Base-by-base conservation (phyloP, 176 grass and related monocot genomes). In the Ananas comosus region DNA sequence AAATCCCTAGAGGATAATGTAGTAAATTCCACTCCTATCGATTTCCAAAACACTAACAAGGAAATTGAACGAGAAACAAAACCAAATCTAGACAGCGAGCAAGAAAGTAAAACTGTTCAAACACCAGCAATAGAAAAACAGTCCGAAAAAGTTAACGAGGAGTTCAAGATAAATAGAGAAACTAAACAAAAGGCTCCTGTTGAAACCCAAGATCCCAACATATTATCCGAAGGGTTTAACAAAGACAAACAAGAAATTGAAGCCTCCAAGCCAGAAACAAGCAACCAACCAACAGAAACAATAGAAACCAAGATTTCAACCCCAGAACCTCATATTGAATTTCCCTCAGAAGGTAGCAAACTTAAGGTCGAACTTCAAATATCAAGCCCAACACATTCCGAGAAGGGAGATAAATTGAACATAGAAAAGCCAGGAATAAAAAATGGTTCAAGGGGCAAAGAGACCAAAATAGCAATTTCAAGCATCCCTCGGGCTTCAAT, bases 381-480 rank as follows among this genome's bases (percentile, higher is more conserved):
- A 49, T 76, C 72, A 19, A 76, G 69, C 7, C 48, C 47, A 13
- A 72, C 58, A 13, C 56, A 68, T 16, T 21, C 59, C 0, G 61
- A 48, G 11, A 54, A 69, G 3, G 70, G 14, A 23, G 53, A 61
- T 61, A 24, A 23, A 51, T 27, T 71, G 12, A 53, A 48, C 59
- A 13, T 21, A 11, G 53, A 49, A 61, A 61, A 18, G n/a, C 16
- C 54, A 21, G 19, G 14, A 17, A 59, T 16, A 61, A 9, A 9
- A 18, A 61, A 61, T 21, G 64, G 27, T 68, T 61, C 25, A n/a
- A 51, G 13, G n/a, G 19, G 59, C 64, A 69, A 73, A 50, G 81
- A 77, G 50, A 57, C 71, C 16, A 87, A 85, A 77, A 77, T 91
- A 71, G 50, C 72, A 54, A 85, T 91, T 64, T 91, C 79, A 1